Conservation (phyloP, 345 rosid genomes). For the Populus alba region DNA sequence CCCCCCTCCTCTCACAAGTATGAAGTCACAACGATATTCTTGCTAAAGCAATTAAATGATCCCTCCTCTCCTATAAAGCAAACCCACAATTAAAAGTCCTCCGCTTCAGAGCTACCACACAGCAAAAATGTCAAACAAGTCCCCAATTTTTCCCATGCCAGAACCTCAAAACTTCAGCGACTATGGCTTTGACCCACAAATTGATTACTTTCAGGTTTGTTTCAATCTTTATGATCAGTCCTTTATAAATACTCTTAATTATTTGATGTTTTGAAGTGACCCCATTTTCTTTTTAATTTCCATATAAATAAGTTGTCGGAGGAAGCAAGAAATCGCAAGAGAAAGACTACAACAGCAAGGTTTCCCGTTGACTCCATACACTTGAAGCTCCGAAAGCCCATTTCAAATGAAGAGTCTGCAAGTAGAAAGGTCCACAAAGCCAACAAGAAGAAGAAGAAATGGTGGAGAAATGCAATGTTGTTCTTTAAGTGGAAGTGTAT, state of each 20-base stretch:
- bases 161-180: slow-evolving; percentile 78
- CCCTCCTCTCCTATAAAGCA: background rate
- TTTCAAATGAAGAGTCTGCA: slow-evolving; percentile 56
- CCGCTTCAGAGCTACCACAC: background rate
- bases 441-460: slow-evolving; percentile 58
- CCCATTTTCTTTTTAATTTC: background rate
- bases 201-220: slow-evolving; percentile 73
- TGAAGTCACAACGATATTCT: background rate
- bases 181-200: slow-evolving; percentile 84
- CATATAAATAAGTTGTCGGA: slow-evolving; percentile 49
- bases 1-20: background rate
- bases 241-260: background rate
- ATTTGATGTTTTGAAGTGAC: background rate
- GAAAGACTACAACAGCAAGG: slow-evolving; percentile 32
- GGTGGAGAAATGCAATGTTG: slow-evolving; percentile 81
- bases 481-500: slow-evolving; percentile 64
- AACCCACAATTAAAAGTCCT: background rate
- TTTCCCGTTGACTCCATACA: slow-evolving; percentile 45
- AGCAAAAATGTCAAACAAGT: slow-evolving; percentile 49
- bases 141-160: slow-evolving; percentile 64
- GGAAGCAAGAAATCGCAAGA: slow-evolving; percentile 70
- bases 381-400: slow-evolving; percentile 90
- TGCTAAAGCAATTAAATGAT: background rate
- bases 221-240: background rate
- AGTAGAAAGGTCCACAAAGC: slow-evolving; percentile 36